A percentile compares a stretch with the other conserved stretches of the same genome.
phyloP scores from a whole-genome alignment of 73 alveolate species.

The Symbiodinium pilosum region DNA sequence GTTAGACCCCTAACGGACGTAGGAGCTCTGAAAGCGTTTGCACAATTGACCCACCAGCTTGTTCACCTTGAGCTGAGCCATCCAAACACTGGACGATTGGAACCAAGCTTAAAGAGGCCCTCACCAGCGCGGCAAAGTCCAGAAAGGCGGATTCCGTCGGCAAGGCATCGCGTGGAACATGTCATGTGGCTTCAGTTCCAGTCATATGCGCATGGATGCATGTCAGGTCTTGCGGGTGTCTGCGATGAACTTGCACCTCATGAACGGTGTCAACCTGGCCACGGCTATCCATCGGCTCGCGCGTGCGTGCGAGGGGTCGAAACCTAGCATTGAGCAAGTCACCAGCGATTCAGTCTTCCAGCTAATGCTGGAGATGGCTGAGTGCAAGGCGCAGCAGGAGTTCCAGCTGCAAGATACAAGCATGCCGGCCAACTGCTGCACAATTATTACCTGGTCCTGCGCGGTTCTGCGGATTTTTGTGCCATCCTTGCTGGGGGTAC shows the following conservation, averaged over 20 bases:
- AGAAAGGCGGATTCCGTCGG: neutral
- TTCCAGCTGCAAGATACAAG: neutral
- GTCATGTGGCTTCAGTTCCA: too few relatives aligned
- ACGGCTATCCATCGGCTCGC: constrained; percentile 21
- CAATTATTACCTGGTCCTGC: neutral
- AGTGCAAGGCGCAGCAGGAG: neutral
- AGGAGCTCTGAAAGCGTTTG: too few relatives aligned
- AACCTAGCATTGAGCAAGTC: neutral
- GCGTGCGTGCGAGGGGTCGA: neutral
- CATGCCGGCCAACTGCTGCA: constrained; percentile 11
- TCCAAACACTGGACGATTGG: too few relatives aligned
- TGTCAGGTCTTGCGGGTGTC: neutral
- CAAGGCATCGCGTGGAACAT: neutral
- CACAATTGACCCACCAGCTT: too few relatives aligned
- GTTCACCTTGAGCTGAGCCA: too few relatives aligned
- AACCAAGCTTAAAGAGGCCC: too few relatives aligned
- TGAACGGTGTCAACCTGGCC: constrained; percentile 18
- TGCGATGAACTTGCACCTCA: neutral
- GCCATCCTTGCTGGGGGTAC: neutral
- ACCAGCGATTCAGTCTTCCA: neutral
- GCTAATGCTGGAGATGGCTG: neutral
- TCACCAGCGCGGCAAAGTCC: constrained; percentile 5
- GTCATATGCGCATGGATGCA: too few relatives aligned
- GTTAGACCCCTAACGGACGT: too few relatives aligned
- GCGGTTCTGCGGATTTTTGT: neutral